Conservation (phyloP, 2,329 filamentous ascomycete genomes). For the Penicillium janthinellum region DNA sequence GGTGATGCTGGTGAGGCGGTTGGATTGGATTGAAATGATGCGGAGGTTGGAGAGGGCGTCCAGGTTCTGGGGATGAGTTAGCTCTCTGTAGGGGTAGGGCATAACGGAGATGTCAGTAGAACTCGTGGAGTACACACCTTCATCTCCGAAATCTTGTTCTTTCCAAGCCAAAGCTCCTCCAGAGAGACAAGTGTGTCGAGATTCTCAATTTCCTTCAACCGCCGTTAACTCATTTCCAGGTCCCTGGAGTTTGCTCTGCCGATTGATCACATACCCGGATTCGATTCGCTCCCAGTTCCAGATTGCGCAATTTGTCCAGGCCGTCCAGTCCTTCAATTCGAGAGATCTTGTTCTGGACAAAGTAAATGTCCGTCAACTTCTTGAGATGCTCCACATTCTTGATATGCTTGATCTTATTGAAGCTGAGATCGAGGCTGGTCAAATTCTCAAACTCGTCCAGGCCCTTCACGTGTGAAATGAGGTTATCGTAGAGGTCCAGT, state of each 20-base stretch:
- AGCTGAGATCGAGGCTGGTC: conserved; percentile 83
- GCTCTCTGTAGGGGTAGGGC: neutral
- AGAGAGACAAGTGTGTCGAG: conserved; percentile 74
- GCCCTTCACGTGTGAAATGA: conserved; percentile 82
- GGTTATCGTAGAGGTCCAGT: conserved; percentile 94
- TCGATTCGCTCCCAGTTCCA: conserved; percentile 90
- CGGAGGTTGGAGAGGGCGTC: conserved; percentile 74
- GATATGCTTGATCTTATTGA: conserved; percentile 99
- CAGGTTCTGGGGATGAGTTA: conserved; percentile 56
- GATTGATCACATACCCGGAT: conserved; percentile 60
- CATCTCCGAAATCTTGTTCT: conserved; percentile 92
- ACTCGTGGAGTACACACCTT: conserved; percentile 47
- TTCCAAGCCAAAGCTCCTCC: conserved; percentile 91
- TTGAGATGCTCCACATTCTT: conserved; percentile 79
- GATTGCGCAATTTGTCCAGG: conserved; percentile 72
- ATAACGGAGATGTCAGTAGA: neutral
- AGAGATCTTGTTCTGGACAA: conserved; percentile 92
- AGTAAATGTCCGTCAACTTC: conserved; percentile 79
- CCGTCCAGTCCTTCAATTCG: conserved; percentile 82
- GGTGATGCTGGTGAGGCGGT: conserved; percentile 77
- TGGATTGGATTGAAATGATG: conserved; percentile 92
- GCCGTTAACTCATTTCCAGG: neutral
- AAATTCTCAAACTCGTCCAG: conserved; percentile 77
- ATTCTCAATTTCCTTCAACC: conserved; percentile 71
- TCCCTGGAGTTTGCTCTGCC: neutral